A percentile compares a stretch with the other conserved stretches of the same genome.
Evolutionary conservation across 2,329 filamentous ascomycete species (phyloP).

Genomic region (Phaeosphaeria sp.): DNA sequence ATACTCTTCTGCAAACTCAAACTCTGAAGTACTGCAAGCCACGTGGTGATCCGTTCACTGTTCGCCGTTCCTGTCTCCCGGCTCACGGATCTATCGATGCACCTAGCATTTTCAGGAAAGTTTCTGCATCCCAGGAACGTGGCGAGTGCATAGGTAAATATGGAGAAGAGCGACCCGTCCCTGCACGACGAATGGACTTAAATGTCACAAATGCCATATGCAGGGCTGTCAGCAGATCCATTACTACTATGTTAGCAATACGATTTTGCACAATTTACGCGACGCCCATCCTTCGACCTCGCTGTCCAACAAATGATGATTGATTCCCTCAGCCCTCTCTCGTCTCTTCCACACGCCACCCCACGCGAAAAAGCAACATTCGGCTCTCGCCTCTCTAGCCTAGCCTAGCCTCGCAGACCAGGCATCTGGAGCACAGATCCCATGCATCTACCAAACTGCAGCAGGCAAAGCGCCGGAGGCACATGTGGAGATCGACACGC

Average conservation of each 20-base stretch:
- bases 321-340: neutral
- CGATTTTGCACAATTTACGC: neutral
- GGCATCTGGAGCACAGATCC: conserved; percentile 13
- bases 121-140: conserved; percentile 17
- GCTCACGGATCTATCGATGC: conserved; percentile 15
- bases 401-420: conserved; percentile 7
- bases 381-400: conserved; percentile 29
- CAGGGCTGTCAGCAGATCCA: neutral
- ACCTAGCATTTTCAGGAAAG: conserved; percentile 10
- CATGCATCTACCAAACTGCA: conserved; percentile 14
- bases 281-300: conserved; percentile 1
- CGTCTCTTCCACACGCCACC: neutral
- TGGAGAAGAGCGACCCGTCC: neutral
- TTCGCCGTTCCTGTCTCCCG: conserved; percentile 15
- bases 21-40: conserved; percentile 2
- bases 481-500: conserved; percentile 32
- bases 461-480: conserved; percentile 21
- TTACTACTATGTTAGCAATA: too few relatives aligned
- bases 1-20: conserved; percentile 11
- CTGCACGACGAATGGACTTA: conserved; percentile 1
- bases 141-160: neutral
- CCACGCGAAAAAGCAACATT: conserved; percentile 26
- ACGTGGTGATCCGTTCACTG: conserved; percentile 6
- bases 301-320: neutral
- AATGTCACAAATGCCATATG: neutral